A percentile compares a stretch with the other conserved stretches of the same genome.
phyloP scores from a whole-genome alignment of 148 eudicot species.

The Dianthus caryophyllus region DNA sequence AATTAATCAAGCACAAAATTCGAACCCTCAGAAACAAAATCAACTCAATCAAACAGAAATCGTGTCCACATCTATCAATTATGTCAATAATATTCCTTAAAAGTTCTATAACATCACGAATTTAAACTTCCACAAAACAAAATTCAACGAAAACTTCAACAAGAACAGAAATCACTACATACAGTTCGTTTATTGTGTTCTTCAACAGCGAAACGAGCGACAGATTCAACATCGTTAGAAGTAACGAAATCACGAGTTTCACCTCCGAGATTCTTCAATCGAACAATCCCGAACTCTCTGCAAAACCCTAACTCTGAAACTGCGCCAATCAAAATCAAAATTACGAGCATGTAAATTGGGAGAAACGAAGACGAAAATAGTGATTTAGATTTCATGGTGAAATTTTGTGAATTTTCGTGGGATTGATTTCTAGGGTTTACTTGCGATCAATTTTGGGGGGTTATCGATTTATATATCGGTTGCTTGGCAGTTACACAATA shows the following conservation, averaged over 20 bases:
- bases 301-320: constrained; percentile 34
- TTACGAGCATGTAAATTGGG: constrained; percentile 4
- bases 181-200: constrained; percentile 57
- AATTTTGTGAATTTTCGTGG: neutral
- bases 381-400: constrained; percentile 20
- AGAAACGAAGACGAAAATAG: neutral
- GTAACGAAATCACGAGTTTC: constrained; percentile 23
- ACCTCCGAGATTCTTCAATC: constrained; percentile 38
- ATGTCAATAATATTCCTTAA: neutral
- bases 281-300: constrained; percentile 32
- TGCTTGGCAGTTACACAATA: neutral
- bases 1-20: neutral
- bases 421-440: constrained; percentile 9
- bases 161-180: neutral
- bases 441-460: neutral
- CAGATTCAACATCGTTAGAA: constrained; percentile 32
- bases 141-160: constrained; percentile 5
- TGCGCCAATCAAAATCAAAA: constrained; percentile 11
- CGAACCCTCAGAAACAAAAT: neutral
- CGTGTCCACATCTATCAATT: neutral
- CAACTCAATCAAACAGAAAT: neutral
- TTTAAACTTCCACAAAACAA: neutral
- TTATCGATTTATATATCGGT: neutral
- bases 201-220: constrained; percentile 53
- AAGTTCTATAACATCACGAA: neutral